Conservation (phyloP, 345 rosid genomes). For the Laguncularia racemosa region DNA sequence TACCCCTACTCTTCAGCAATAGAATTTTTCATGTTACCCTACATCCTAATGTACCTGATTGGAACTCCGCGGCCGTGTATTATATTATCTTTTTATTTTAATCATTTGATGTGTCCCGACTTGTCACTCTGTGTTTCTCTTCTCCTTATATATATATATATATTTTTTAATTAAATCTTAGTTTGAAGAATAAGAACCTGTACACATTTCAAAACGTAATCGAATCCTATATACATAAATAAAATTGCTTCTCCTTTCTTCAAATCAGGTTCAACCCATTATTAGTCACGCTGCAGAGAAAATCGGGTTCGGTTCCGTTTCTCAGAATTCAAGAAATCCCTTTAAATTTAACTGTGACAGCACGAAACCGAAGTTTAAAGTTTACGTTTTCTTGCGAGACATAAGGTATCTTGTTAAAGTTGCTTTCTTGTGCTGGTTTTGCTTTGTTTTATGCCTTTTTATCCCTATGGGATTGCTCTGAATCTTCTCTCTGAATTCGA, state of each 20-base stretch:
- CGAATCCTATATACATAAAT: no score
- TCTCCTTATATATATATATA: no score
- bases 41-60: background rate
- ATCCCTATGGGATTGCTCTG: slow-evolving; percentile 12
- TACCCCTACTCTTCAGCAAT: background rate
- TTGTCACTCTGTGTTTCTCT: background rate
- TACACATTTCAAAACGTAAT: no score
- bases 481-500: slow-evolving; percentile 27
- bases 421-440: background rate
- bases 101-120: background rate
- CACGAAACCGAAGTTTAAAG: no score
- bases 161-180: background rate
- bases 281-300: no score
- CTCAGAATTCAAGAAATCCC: no score
- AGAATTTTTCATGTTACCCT: background rate
- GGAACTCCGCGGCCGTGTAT: background rate
- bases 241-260: no score
- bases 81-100: background rate
- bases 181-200: no score
- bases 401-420: slow-evolving; percentile 15
- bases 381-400: no score
- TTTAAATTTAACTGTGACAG: no score
- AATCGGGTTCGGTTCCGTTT: no score
- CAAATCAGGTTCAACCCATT: no score
- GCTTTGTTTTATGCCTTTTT: background rate